Conservation (phyloP, 2,329 filamentous ascomycete genomes). For the Achaetomium macrosporum region DNA sequence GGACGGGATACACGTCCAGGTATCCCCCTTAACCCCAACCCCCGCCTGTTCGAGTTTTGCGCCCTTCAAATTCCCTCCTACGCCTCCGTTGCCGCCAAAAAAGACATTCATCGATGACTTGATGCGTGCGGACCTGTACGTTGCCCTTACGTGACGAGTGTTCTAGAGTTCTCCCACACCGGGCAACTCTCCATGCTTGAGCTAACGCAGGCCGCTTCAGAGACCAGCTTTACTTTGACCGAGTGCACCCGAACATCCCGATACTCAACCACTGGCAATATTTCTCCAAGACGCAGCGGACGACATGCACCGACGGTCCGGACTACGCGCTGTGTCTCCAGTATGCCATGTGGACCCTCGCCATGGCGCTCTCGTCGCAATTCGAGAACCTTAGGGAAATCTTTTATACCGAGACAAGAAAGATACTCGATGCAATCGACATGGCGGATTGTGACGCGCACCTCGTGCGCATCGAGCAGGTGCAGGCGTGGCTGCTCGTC, state of each 20-base stretch:
- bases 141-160: no score
- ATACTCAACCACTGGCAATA: constrained; percentile 27
- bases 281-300: constrained; percentile 20
- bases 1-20: constrained; percentile 15
- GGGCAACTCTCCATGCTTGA: no score
- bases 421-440: constrained; percentile 25
- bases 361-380: constrained; percentile 28
- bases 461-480: constrained; percentile 18
- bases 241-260: constrained; percentile 27
- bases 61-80: constrained; percentile 20
- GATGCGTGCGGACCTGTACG: constrained; percentile 23
- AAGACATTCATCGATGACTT: constrained; percentile 20
- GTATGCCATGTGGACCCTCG: constrained; percentile 30
- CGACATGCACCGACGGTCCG: constrained; percentile 5
- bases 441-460: constrained; percentile 17
- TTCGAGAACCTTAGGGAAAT: constrained; percentile 23
- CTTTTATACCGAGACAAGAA: constrained; percentile 26
- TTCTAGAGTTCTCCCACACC: no score
- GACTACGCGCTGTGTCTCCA: constrained; percentile 24
- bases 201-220: neutral
- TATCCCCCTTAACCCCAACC: constrained; percentile 19
- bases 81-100: constrained; percentile 16
- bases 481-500: constrained; percentile 26
- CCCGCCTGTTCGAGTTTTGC: constrained; percentile 11
- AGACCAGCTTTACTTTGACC: constrained; percentile 28